Conservation (phyloP, 1,284 basidiomycete genomes). For the Fomitopsis betulina region DNA sequence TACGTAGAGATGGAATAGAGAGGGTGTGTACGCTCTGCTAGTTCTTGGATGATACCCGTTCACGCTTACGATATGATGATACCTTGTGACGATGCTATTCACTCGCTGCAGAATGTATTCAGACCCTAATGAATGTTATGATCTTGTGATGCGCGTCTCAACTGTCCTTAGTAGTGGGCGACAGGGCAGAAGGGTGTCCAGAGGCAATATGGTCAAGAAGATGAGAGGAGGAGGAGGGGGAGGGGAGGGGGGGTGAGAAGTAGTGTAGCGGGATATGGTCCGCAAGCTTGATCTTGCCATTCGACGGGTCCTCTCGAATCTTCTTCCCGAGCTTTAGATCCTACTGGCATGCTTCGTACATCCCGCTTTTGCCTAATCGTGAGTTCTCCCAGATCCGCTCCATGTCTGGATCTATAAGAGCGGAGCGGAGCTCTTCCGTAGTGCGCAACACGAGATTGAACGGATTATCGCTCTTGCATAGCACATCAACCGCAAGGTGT, state of each 20-base stretch:
- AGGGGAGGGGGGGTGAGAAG: too few relatives aligned
- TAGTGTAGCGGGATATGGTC: too few relatives aligned
- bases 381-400: not conserved
- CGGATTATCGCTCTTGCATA: not conserved
- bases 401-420: not conserved
- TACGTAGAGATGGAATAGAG: not conserved
- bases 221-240: too few relatives aligned
- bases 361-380: not conserved
- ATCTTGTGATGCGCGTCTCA: not conserved
- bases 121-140: constrained; percentile 15
- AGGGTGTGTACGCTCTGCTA: constrained; percentile 3
- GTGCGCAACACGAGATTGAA: not conserved
- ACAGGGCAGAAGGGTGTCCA: too few relatives aligned
- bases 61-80: constrained; percentile 9
- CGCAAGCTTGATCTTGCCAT: not conserved
- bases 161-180: too few relatives aligned
- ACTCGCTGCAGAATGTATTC: constrained; percentile 4
- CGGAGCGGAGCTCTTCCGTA: not conserved
- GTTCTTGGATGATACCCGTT: constrained; percentile 15
- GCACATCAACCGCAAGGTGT: not conserved
- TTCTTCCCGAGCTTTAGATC: constrained; percentile 6
- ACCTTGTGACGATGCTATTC: constrained; percentile 12
- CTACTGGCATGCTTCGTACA: not conserved
- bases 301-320: not conserved
- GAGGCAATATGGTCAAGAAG: too few relatives aligned